Evolutionary conservation across 1,284 basidiomycete species (phyloP), one percentile per base, ranked within the genome.

Genomic region (Ustilago crameri): DNA sequence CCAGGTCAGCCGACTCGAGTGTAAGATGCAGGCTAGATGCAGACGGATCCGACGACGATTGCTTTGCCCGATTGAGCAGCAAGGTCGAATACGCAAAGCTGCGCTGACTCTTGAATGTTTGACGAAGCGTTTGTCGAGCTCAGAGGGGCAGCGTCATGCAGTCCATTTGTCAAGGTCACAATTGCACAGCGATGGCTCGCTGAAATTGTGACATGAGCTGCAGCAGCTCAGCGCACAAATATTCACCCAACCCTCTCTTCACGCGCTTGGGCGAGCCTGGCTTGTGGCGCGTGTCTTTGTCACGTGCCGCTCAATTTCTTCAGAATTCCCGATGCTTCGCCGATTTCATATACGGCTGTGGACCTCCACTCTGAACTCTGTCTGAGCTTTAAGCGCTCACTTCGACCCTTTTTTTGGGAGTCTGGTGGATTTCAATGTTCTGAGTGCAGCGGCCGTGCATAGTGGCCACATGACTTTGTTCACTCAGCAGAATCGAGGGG

Each of bases 1-100:
- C 9, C 54, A 49, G 37, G 59, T 61, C 59, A 45, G 47, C 51
- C 51, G 59, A 54, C 62, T 45, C 37, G 30, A 56, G n/a, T 14
- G 34, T 45, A 52, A 52, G 23, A 44, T 1, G 35, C 38, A 45
- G n/a, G 46, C 7, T 43, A n/a, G 23, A 35, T n/a, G n/a, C n/a
- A 49, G 20, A 54, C 61, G 51, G 41, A 64, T 26, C 45, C 51
- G 61, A 60, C 18, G 27, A 14, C 32, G 9, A 37, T 37, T n/a
- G n/a, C 35, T n/a, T 17, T 5, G 35, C 35, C 35, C 35, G 35
- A 37, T 37, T 37, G 14, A 9, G 35, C 35, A 37, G 30, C 5
- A 30, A 30, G 12, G 30, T 30, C 12, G 5, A 12, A 12, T 5
- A 5, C 12, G 30, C 30, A 30, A 12, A 48, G n/a, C 5, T 10